Conservation (phyloP, 2,329 filamentous ascomycete genomes). For the Fusarium humuli region DNA sequence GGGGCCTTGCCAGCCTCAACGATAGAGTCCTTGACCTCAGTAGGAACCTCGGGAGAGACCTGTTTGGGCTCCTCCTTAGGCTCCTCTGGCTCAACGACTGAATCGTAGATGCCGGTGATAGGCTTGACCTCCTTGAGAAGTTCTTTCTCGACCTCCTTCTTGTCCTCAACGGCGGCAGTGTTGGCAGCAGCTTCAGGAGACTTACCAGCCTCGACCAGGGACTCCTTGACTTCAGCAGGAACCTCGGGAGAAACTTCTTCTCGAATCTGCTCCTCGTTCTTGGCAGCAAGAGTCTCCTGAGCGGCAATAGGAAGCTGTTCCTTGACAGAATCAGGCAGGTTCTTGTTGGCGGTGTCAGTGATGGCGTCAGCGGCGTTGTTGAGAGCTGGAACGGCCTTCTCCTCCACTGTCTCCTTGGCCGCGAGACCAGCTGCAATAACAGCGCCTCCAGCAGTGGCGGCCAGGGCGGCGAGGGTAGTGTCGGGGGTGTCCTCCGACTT, state of each 20-base stretch:
- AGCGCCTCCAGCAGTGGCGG: slow-evolving; percentile 51
- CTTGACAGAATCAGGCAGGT: slow-evolving; percentile 67
- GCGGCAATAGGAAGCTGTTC: slow-evolving; percentile 62
- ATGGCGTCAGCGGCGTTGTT: slow-evolving; percentile 52
- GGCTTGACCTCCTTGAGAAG: slow-evolving; percentile 72
- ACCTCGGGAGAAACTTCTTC: slow-evolving; percentile 63
- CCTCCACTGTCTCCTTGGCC: slow-evolving; percentile 52
- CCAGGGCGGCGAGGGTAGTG: slow-evolving; percentile 56
- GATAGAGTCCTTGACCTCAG: slow-evolving; percentile 77
- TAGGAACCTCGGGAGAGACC: slow-evolving; percentile 54
- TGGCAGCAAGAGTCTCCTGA: slow-evolving; percentile 59
- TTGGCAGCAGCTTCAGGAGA: slow-evolving; percentile 78
- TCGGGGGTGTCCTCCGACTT: slow-evolving; percentile 61
- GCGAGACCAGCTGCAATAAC: slow-evolving; percentile 48
- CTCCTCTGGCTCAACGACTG: slow-evolving; percentile 34
- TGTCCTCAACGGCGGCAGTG: slow-evolving; percentile 76
- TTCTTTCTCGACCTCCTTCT: slow-evolving; percentile 79
- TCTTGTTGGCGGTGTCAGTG: slow-evolving; percentile 57
- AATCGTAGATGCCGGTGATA: slow-evolving; percentile 37
- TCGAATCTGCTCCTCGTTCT: slow-evolving; percentile 56
- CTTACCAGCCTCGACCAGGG: slow-evolving; percentile 67
- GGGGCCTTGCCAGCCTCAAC: slow-evolving; percentile 70
- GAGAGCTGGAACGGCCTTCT: slow-evolving; percentile 54
- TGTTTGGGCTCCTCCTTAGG: slow-evolving; percentile 45
- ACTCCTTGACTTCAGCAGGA: slow-evolving; percentile 68